Evolutionary conservation across 805 yeast genomes (phyloP).

Genomic region (Ogataea siamensis): DNA sequence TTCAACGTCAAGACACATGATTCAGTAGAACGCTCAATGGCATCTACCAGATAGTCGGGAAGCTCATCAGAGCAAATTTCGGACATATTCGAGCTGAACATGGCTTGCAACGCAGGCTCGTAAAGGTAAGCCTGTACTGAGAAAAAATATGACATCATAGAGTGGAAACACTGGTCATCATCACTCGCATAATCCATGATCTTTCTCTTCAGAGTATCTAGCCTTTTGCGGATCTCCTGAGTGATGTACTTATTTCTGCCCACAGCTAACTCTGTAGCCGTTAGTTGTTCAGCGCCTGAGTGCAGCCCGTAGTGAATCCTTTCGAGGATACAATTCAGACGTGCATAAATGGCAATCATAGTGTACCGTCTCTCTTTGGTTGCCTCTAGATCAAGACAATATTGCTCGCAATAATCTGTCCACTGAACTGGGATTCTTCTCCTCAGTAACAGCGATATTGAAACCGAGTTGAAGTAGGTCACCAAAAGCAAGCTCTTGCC

Average conservation of each 20-base stretch:
- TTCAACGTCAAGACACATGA: slow-evolving; percentile 52
- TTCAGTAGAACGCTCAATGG: slow-evolving; percentile 50
- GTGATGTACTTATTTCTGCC: slow-evolving; percentile 39
- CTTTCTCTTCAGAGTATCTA: slow-evolving; percentile 39
- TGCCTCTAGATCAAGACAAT: slow-evolving; percentile 48
- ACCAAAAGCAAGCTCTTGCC: slow-evolving; percentile 52
- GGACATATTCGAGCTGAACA: slow-evolving; percentile 16
- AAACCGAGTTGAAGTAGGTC: slow-evolving; percentile 60
- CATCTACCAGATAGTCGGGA: slow-evolving; percentile 34
- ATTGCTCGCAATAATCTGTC: slow-evolving; percentile 62
- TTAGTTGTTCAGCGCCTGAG: slow-evolving; percentile 37
- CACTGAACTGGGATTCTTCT: slow-evolving; percentile 61
- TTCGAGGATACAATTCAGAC: slow-evolving; percentile 60
- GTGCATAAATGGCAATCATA: slow-evolving; percentile 55
- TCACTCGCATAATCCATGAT: slow-evolving; percentile 31
- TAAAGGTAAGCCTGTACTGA: slow-evolving; percentile 66
- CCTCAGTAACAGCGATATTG: slow-evolving; percentile 62
- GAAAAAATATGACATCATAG: slow-evolving; percentile 48
- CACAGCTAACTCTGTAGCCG: slow-evolving; percentile 29
- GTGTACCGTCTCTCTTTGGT: slow-evolving; percentile 34
- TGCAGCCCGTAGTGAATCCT: slow-evolving; percentile 53
- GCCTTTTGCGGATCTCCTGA: slow-evolving; percentile 47
- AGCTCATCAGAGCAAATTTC: slow-evolving; percentile 13
- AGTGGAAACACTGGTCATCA: slow-evolving; percentile 37
- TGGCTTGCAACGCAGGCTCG: slow-evolving; percentile 43